These are phyloP conservation scores for Lipomyces japonicus DNA, from an alignment of 805 yeast species.

Conservation along the genomic window DNA sequence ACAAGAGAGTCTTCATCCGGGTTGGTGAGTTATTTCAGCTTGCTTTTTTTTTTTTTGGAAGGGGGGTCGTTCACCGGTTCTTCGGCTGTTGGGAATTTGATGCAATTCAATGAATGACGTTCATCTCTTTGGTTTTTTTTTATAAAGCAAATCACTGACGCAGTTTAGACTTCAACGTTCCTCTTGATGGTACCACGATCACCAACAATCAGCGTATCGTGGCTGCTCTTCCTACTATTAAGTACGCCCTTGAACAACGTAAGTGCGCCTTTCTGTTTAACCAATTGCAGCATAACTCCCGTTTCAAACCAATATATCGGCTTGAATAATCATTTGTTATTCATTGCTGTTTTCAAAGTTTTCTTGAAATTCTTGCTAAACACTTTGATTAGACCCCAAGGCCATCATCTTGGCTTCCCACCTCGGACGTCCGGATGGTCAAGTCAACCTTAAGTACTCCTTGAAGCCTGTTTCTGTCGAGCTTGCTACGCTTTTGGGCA, in stretches of 20 bases:
- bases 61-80: too few relatives aligned
- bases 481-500: conserved; percentile 69
- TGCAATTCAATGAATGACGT: not conserved
- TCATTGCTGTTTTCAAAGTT: not conserved
- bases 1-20: conserved; percentile 96
- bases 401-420: conserved; percentile 92
- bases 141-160: not conserved
- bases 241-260: conserved; percentile 81
- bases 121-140: not conserved
- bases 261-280: conserved; percentile 5
- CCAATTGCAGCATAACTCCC: too few relatives aligned
- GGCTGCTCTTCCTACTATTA: conserved; percentile 98
- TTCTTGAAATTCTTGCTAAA: not conserved
- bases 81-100: not conserved
- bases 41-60: too few relatives aligned
- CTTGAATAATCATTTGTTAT: too few relatives aligned
- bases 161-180: conserved; percentile 44
- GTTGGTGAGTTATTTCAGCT: conserved; percentile 64
- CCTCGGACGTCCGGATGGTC: conserved; percentile 99
- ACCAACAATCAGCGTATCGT: conserved; percentile 99
- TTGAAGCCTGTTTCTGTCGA: conserved; percentile 91
- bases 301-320: too few relatives aligned
- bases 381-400: conserved; percentile 60
- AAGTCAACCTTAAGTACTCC: conserved; percentile 77
- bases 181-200: conserved; percentile 87